These are phyloP conservation scores for Tubosaeta sp. DNA, from an alignment of 768 basidiomycete genomes.

Conservation along the genomic window DNA sequence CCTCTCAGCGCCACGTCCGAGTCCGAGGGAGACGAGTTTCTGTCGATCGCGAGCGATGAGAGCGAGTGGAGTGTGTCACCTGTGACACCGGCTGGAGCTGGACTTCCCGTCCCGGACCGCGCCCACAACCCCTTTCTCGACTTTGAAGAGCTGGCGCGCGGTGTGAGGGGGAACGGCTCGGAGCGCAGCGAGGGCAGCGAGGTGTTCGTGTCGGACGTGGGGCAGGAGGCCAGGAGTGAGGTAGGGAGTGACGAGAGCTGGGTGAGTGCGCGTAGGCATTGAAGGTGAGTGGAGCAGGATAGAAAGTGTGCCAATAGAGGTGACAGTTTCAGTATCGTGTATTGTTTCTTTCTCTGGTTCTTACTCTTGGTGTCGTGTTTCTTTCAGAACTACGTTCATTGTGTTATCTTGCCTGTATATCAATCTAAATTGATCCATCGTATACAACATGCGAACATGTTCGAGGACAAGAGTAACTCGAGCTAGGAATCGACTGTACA, in stretches of 20 bases:
- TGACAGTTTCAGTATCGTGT: not conserved
- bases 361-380: not conserved
- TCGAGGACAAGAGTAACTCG: too few relatives aligned
- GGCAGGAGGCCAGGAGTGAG: conserved; percentile 16
- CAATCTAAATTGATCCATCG: too few relatives aligned
- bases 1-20: conserved; percentile 16
- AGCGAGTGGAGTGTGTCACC: conserved; percentile 12
- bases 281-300: not conserved
- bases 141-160: conserved; percentile 13
- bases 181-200: conserved; percentile 20
- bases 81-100: not conserved
- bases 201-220: conserved; percentile 9
- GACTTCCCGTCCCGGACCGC: conserved; percentile 6
- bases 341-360: not conserved
- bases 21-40: conserved; percentile 23
- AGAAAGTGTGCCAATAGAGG: not conserved
- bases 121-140: conserved; percentile 22
- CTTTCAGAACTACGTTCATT: not conserved
- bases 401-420: not conserved
- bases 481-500: not conserved
- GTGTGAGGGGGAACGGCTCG: not conserved
- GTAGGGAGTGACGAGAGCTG: conserved; percentile 22
- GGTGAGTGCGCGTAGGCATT: conserved; percentile 22
- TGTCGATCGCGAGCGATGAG: conserved; percentile 20
- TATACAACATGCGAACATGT: too few relatives aligned